Evolutionary conservation across 305 asterid species (phyloP).

Genomic region (Fraxinus ornus): DNA sequence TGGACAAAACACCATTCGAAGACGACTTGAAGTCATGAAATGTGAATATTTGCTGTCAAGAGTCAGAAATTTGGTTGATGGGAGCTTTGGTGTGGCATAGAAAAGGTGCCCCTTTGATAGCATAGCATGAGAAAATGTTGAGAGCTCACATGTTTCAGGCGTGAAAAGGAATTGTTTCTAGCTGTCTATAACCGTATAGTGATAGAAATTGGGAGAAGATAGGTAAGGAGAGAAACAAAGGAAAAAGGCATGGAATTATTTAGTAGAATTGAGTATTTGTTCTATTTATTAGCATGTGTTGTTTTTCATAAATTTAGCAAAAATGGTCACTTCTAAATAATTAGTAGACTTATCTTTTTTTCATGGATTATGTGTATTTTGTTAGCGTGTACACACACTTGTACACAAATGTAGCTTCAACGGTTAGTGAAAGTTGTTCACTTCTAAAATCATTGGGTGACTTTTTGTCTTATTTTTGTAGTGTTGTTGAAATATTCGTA

Average conservation of each 20-base stretch:
- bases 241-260: background rate
- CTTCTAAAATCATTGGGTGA: background rate
- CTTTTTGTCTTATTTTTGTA: background rate
- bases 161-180: slow-evolving; percentile 37
- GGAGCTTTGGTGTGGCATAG: slow-evolving; percentile 35
- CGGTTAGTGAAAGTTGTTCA: background rate
- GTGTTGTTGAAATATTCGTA: no score
- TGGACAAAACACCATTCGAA: slow-evolving; percentile 24
- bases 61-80: slow-evolving; percentile 38
- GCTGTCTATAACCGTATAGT: slow-evolving; percentile 33
- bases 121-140: slow-evolving; percentile 12
- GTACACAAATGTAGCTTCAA: background rate
- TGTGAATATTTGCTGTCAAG: slow-evolving; percentile 10
- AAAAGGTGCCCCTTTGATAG: slow-evolving; percentile 1
- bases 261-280: slow-evolving; percentile 11
- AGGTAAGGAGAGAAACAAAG: background rate
- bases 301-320: background rate
- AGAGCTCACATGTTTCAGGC: slow-evolving; percentile 7
- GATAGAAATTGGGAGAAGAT: slow-evolving; percentile 16
- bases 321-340: background rate
- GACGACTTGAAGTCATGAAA: background rate
- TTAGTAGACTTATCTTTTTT: background rate
- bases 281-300: slow-evolving; percentile 17
- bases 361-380: background rate
- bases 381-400: background rate